Evolutionary conservation across 2,329 filamentous ascomycete species (phyloP), one percentile per base, ranked within the genome.

Genomic region (Sporothrix dimorphospora): DNA sequence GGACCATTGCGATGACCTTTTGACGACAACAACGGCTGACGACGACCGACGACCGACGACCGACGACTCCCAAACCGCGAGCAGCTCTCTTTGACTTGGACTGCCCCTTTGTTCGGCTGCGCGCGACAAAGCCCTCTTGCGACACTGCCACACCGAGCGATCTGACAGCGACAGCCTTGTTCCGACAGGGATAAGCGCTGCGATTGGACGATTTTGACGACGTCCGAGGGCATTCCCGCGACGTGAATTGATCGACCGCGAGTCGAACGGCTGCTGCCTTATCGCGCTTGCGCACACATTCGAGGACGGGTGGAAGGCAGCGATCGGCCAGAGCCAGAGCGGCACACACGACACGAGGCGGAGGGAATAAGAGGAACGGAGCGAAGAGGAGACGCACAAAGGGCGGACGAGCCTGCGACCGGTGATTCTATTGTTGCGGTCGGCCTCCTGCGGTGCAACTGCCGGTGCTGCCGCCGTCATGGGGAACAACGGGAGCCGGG

Each of bases 401-500:
- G 30, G 40, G 8, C 40, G 7, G 2, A 9, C 40, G 40, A 61
- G 55, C 34, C 9, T n/a, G 55, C 8, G 47, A 21, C n/a, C 47
- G 47, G 47, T 1, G 8, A 21, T 40, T 16, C 30, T 21, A 40
- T 6, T 61, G 4, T 12, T 40, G 19, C 19, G 7, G 55, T 19
- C 24, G 30, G 55, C 11, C 53, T 5, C 16, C 40, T 27, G 16
- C 59, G 59, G 59, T 59, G 55, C 38, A 45, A 38, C 53, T 8
- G n/a, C 38, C 59, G 59, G 19, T 27, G 51, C 51, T 16, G 51
- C 24, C 51, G 70, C 59, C 69, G 77, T 57, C 45, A 89, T 89
- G 87, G 87, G 87, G 47, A 86, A 85, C 77, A 86, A 81, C 75
- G 77, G 83, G 69, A 89, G 88, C 80, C 86, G 86, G 79, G 85